These are phyloP conservation scores for Cryoendolithus antarcticus DNA, from an alignment of 2,329 filamentous ascomycete genomes.

Conservation along the genomic window DNA sequence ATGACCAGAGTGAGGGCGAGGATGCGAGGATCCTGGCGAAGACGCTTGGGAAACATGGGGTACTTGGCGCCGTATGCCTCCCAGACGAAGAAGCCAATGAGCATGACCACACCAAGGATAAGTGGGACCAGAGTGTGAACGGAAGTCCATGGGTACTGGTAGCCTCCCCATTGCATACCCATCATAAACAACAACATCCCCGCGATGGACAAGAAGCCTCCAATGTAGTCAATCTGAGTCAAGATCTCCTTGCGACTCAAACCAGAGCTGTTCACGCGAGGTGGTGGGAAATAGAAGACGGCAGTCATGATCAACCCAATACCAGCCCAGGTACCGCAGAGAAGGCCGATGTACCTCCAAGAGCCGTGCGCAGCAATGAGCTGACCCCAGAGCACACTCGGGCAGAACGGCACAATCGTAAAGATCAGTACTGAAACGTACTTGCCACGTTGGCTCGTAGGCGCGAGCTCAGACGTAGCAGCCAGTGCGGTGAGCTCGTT, in stretches of 20 bases:
- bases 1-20: slow-evolving; percentile 26
- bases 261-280: slow-evolving; percentile 24
- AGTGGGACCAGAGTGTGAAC: slow-evolving; percentile 23
- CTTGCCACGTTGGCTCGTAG: slow-evolving; percentile 49
- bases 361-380: slow-evolving; percentile 37
- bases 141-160: slow-evolving; percentile 21
- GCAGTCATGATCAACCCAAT: slow-evolving; percentile 39
- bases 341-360: slow-evolving; percentile 45
- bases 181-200: slow-evolving; percentile 42
- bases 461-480: slow-evolving; percentile 56
- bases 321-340: slow-evolving; percentile 39
- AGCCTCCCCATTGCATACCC: slow-evolving; percentile 23
- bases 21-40: slow-evolving; percentile 23
- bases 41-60: slow-evolving; percentile 22
- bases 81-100: slow-evolving; percentile 23
- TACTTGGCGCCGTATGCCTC: slow-evolving; percentile 18
- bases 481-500: slow-evolving; percentile 58
- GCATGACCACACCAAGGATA: slow-evolving; percentile 19
- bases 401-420: slow-evolving; percentile 51
- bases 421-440: slow-evolving; percentile 50
- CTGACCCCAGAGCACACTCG: slow-evolving; percentile 50
- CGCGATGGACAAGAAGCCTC: slow-evolving; percentile 38
- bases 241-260: slow-evolving; percentile 32
- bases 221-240: slow-evolving; percentile 38
- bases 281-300: slow-evolving; percentile 43